Evolutionary conservation across 2,329 filamentous ascomycete species (phyloP), one percentile per base, ranked within the genome.

Genomic region (Huntiella abstrusa): DNA sequence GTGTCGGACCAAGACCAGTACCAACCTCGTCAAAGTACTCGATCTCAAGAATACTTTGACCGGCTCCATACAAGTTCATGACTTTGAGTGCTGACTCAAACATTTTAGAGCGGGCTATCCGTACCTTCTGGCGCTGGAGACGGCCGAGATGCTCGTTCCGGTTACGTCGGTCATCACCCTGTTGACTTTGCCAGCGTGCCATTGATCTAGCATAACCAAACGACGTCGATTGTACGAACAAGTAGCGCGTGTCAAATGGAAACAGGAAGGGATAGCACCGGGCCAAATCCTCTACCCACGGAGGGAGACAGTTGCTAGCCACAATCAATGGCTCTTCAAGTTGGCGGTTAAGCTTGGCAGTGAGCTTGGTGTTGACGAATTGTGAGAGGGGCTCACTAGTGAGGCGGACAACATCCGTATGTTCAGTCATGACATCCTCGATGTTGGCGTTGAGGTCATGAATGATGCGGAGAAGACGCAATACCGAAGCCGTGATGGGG

Each of bases 11-110:
- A 40, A 98, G 70, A 41, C 91, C 91, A 17, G 92, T 98, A 48
- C 91, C 91, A 16, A 98, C 91, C 63, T 98, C 91, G 56, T 96
- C 91, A 54, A 98, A 98, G 57, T 98, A 98, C 57, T 98, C 92
- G 2, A 98, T 88, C 58, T 98, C 91, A 1, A 98, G 66, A 22
- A 96, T 83, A 59, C 88, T 96, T 49, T 93, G 84, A 1, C 88
- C 93, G n/a, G 84, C 84, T 1, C 91, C 91, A 56, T 98, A 98
- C 2, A 96, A 73, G 55, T 98, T 88, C 88, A 98, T 96, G 28
- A 98, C 91, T 62, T 98, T 98, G 60, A 96, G 70, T 0, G 91
- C 91, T 11, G 91, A 96, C 59, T 98, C 91, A 5, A 98, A 69
- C 40, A 98, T 95, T 55, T 92, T 86, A n/a, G 76, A 77, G 38